Base-by-base conservation (phyloP, 768 basidiomycete species). In the Tricholoma hemisulphureum region DNA sequence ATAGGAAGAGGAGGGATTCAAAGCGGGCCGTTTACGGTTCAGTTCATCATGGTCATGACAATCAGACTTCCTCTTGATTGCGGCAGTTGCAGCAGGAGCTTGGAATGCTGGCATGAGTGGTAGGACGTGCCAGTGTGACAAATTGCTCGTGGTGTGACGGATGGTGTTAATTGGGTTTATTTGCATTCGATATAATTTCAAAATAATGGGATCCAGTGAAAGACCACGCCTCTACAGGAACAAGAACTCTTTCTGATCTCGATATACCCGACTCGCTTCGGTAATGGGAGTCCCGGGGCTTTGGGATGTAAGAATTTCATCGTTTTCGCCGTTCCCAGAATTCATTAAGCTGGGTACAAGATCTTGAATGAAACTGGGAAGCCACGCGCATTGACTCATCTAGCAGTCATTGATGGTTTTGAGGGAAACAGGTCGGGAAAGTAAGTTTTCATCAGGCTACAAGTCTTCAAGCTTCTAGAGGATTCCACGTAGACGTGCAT, bases 361-460 rank as follows among this genome's bases (percentile, higher is more conserved):
- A 35, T 61, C 29, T 43, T 67, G 41, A 65, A 67, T 21, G 61
- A 56, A 58, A 64, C 63, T 9, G 70, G 68, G 4, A 64, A 59
- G 45, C 62, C 64, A 4, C 61, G 64, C n/a, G 67, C 70, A 11
- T 24, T 67, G 26, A 60, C 59, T 4, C 61, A 68, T 45, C 58
- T 70, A n/a, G 64, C 69, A 4, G 59, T 71, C 11, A 50, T 59
- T 11, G 64, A 66, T 1, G 68, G 67, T 5, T 70, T 69, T 32
- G 67, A 71, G 50, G 81, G 76, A 81, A 62, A 73, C 85, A 14
- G 73, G 75, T 55, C 85, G 77, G 5, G 80, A 81, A 48, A 80
- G 81, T 46, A 68, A 77, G 58, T 66, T 73, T 20, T 76, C 77
- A 10, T 81, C 82, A 3, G 67, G 82, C 4, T 79, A 80, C 0